These are phyloP conservation scores for sorghum (Sorghum bicolor) DNA, from an alignment of 176 grass and related monocot species.

Conservation along the genomic window DNA sequence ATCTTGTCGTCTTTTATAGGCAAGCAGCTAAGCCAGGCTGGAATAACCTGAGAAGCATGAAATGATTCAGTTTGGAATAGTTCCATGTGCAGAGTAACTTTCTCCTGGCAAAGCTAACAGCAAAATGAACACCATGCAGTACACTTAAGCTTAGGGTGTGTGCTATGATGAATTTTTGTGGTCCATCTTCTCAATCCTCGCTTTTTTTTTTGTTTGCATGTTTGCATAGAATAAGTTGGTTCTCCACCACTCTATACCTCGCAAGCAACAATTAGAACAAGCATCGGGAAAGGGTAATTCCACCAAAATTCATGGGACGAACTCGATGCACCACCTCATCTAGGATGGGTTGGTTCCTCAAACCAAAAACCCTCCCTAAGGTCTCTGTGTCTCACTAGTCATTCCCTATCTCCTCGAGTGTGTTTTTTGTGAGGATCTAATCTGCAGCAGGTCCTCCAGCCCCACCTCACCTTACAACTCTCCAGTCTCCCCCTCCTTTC, in stretches of 20 bases:
- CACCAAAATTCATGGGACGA: neutral
- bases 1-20: slow-evolving; percentile 97
- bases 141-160: neutral
- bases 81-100: neutral
- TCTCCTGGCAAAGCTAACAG: neutral
- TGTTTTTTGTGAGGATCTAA: neutral
- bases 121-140: neutral
- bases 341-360: neutral
- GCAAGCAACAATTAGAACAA: neutral
- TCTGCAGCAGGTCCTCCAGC: neutral
- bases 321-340: neutral
- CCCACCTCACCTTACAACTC: neutral
- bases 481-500: neutral
- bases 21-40: slow-evolving; percentile 84
- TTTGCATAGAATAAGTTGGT: neutral
- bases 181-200: neutral
- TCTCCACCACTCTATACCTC: neutral
- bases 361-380: neutral
- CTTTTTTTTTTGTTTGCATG: neutral
- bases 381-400: neutral
- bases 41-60: slow-evolving; percentile 60
- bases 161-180: neutral
- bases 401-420: neutral
- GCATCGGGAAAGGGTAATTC: neutral
- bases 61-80: neutral